These are phyloP conservation scores for Hygrocybe coccinea DNA, from an alignment of 768 basidiomycete species.

Conservation along the genomic window DNA sequence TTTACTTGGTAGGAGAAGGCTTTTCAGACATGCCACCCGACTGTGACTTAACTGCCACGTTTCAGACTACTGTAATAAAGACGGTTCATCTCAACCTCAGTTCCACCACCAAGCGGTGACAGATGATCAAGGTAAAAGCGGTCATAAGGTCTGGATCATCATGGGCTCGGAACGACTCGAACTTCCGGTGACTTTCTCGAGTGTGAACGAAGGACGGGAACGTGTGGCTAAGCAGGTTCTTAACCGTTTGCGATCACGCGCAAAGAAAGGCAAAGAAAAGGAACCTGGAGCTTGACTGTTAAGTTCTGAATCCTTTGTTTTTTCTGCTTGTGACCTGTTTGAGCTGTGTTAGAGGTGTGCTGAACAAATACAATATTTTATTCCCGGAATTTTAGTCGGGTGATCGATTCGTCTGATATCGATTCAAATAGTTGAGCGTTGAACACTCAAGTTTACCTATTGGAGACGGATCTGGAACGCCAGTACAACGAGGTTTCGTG, in stretches of 20 bases:
- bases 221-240: conserved; percentile 43
- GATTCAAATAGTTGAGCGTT: too few species aligned
- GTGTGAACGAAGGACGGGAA: conserved; percentile 37
- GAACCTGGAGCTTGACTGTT: too few species aligned
- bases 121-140: conserved; percentile 23
- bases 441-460: too few species aligned
- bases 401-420: too few species aligned
- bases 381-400: too few species aligned
- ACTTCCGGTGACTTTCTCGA: conserved; percentile 37
- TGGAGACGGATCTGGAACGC: too few species aligned
- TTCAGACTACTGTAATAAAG: conserved; percentile 2
- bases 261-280: background rate
- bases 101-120: conserved; percentile 29
- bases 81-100: conserved; percentile 22
- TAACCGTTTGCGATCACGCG: conserved; percentile 25
- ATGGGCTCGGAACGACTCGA: conserved; percentile 42
- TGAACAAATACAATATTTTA: too few species aligned
- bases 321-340: too few species aligned
- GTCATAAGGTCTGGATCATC: conserved; percentile 44
- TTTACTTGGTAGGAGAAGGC: background rate
- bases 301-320: too few species aligned
- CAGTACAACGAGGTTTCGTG: too few species aligned
- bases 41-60: background rate
- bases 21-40: background rate
- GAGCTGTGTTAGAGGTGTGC: too few species aligned